Base-by-base conservation (phyloP, 768 basidiomycete species). In the Cystobasidium ongulense region DNA sequence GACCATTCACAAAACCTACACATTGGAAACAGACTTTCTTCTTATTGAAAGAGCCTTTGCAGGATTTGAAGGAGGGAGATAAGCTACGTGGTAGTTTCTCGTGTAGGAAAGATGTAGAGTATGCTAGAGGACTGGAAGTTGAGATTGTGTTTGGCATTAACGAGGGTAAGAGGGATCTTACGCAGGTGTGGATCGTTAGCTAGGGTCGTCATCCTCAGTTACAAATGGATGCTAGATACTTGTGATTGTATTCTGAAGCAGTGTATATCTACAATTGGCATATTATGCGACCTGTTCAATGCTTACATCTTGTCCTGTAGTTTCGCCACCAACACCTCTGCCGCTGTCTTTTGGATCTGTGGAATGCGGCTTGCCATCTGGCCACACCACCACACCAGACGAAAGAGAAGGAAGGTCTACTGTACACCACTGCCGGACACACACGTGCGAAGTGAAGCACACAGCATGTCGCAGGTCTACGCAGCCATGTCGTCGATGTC, bases 1-100 rank as follows among this genome's bases (percentile, higher is more conserved):
- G 95, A 0, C 93, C 95, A 11, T 82, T 82, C 77, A 93, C 90
- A 72, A 86, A 86, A 27, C 87, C 91, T 11, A 98, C 94, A 31
- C 95, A 99, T 80, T 98, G 95, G 95, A 93, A 92, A 80, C 95
- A 99, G 80, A 92, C 95, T 0, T 77, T 92, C 1, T 96, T 99
- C 81, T 81, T 98, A 76, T 84, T 99, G 72, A 83, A 86, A 57
- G 87, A 92, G 70, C 90, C 91, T 0, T 86, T 97, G 65, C 41
- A n/a, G 33, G 79, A 81, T n/a, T 87, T 90, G 0, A 84, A 38
- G 50, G 2, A 76, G 93, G 93, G 90, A 21, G 87, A 89, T 1
- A 80, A 85, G 29, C 87, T 98, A 27, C 80, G 84, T 4, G 95
- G 95, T 1, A 86, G 82, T n/a, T 94, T 97, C 84, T 85, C 86